Base-by-base conservation (phyloP, 78 protist species). In the Dictyostelium intermedium region DNA sequence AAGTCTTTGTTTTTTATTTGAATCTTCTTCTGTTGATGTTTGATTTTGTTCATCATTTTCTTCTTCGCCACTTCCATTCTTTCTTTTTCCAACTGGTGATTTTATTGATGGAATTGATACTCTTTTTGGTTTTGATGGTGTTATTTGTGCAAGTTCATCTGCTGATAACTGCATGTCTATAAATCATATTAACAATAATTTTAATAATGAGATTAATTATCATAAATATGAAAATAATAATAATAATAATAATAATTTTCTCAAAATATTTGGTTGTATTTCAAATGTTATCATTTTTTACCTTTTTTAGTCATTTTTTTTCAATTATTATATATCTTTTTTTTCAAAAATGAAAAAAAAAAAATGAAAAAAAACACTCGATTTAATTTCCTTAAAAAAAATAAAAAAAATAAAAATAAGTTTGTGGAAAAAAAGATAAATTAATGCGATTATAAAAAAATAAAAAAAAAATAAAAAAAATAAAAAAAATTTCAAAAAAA, bases 81-180 rank as follows among this genome's bases (percentile, higher is more conserved):
- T 76, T 76, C 82, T 76, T 76, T 76, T 76, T 63, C 32, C 73
- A 76, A 23, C 8, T 39, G 45, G 45, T 76, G 82, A 76, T 76
- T 39, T 39, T 8, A 41, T 18, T 39, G 82, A 23, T 63, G 73
- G 61, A 47, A 41, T 30, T 13, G 61, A 63, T 30, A 41, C 43
- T 79, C 84, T 79, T 53, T 79, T 47, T 79, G 84, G 0, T 41
- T 30, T 79, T 27, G 61, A n/a, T 39, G 83, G 83, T 41, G 83
- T 77, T 32, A 73, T 73, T 16, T 73, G 37, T 30, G 37, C 53
- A 11, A 73, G 34, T 34, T 73, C 80, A 18, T 73, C 53, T 11
- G 37, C 41, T 73, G 80, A 73, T 25, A 63, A 27, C 25, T 63
- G 73, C 27, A 63, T n/a, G 8, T 63, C 73, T 63, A 63, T 63